Evolutionary conservation across 83 land plant genomes (phyloP).

Genomic region (Picea engelmannii): DNA sequence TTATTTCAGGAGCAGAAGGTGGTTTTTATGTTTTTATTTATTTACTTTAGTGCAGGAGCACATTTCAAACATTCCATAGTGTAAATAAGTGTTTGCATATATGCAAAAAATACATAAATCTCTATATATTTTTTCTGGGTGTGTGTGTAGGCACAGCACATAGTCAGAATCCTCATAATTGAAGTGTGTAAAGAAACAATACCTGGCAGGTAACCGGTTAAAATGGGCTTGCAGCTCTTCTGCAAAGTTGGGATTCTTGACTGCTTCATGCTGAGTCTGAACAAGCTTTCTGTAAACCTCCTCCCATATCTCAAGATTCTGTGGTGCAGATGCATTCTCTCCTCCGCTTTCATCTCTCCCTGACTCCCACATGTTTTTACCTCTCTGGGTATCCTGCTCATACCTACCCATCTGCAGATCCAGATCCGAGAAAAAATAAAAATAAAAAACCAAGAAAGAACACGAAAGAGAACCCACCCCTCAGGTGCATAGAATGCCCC

Average conservation of each 20-base stretch:
- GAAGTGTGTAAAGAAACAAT: neutral
- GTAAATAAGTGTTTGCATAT: neutral
- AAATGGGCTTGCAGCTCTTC: conserved; percentile 50
- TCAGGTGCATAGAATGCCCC: too few relatives aligned
- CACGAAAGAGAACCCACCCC: too few relatives aligned
- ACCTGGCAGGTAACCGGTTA: conserved; percentile 51
- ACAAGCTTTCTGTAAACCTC: conserved; percentile 37
- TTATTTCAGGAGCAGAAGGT: too few relatives aligned
- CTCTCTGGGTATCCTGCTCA: neutral
- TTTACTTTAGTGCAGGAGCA: too few relatives aligned
- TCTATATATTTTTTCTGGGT: neutral
- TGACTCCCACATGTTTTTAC: conserved; percentile 1
- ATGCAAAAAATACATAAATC: neutral
- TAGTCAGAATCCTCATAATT: neutral
- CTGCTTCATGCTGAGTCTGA: conserved; percentile 34
- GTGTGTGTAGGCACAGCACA: too few relatives aligned
- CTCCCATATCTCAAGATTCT: conserved; percentile 24
- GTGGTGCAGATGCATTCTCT: neutral
- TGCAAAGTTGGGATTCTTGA: conserved; percentile 30
- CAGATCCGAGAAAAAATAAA: neutral
- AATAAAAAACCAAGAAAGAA: too few relatives aligned
- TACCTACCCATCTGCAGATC: neutral
- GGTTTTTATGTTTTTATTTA: too few relatives aligned
- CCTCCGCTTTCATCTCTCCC: neutral
- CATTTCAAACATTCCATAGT: too few relatives aligned